phyloP scores from a whole-genome alignment of 441 rosid genomes.

The Iberis amara region DNA sequence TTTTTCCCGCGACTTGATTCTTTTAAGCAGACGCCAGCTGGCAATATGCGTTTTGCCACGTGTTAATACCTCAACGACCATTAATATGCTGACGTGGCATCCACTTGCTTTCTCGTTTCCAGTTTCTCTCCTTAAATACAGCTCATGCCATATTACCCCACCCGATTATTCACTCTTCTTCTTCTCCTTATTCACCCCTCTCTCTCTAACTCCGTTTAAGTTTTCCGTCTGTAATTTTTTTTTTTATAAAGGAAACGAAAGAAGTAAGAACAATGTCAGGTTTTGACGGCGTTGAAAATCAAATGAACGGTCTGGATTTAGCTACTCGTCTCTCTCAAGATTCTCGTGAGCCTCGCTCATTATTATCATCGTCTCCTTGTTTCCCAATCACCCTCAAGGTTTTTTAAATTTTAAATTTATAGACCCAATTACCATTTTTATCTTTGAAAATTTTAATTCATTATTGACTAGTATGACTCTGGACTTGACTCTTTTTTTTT shows the following conservation, averaged over 20 bases:
- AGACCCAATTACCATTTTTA: constrained; percentile 17
- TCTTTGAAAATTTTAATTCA: no score
- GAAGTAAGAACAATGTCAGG: constrained; percentile 37
- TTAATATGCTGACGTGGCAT: constrained; percentile 45
- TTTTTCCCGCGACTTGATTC: constrained; percentile 15
- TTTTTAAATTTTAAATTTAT: no score
- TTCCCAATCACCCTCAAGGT: constrained; percentile 74
- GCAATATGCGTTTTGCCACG: constrained; percentile 25
- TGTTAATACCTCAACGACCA: constrained; percentile 20
- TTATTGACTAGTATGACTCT: constrained; percentile 27
- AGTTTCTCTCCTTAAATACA: constrained; percentile 41
- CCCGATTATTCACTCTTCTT: constrained; percentile 14
- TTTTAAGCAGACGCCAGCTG: constrained; percentile 26
- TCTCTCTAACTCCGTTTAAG: constrained; percentile 7
- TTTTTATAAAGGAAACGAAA: not conserved
- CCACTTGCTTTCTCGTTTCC: constrained; percentile 29
- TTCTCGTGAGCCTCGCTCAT: constrained; percentile 38
- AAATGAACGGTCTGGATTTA: constrained; percentile 35
- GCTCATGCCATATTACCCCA: constrained; percentile 15
- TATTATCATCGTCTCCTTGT: constrained; percentile 50
- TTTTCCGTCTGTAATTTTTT: constrained; percentile 8
- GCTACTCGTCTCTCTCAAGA: constrained; percentile 35
- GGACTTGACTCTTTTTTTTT: constrained; percentile 20
- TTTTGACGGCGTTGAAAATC: constrained; percentile 34
- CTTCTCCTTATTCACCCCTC: no score